A percentile compares a stretch with the other conserved stretches of the same genome.
phyloP scores from a whole-genome alignment of 1,139 yeast species.

The Spathaspora sp. region DNA sequence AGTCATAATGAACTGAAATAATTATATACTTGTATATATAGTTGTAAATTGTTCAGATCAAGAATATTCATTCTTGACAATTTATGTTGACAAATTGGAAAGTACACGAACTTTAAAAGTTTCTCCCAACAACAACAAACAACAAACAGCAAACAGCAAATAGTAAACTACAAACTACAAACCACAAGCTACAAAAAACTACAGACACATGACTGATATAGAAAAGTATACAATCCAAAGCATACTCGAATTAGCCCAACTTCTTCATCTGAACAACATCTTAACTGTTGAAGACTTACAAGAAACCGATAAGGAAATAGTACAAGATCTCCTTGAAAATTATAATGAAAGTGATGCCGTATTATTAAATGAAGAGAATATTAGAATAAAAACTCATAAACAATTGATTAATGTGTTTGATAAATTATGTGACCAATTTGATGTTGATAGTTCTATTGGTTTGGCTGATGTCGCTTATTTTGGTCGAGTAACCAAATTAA shows the following conservation, averaged over 20 bases:
- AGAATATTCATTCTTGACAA: neutral
- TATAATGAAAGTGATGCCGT: no score
- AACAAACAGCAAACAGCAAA: no score
- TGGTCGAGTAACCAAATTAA: conserved; percentile 18
- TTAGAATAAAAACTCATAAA: conserved; percentile 13
- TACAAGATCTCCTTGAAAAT: conserved; percentile 10
- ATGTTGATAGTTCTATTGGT: conserved; percentile 19
- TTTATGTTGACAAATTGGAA: conserved; percentile 14
- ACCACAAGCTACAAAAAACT: no score
- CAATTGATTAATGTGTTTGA: conserved; percentile 19
- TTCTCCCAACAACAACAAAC: no score
- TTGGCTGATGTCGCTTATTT: conserved; percentile 22
- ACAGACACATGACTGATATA: neutral
- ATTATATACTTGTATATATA: neutral
- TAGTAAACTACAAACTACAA: no score
- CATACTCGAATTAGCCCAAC: conserved; percentile 19
- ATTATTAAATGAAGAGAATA: no score
- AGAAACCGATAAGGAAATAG: conserved; percentile 9
- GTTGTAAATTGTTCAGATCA: neutral
- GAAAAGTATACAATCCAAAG: conserved; percentile 16
- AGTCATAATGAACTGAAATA: conserved; percentile 7
- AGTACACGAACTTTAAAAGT: conserved; percentile 1
- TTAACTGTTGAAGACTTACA: conserved; percentile 11
- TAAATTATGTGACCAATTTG: no score
- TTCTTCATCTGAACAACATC: conserved; percentile 18